Evolutionary conservation across 192 early-diverging fungal genomes (phyloP), one percentile per base, ranked within the genome.

Genomic region (Glomus cerebriforme): DNA sequence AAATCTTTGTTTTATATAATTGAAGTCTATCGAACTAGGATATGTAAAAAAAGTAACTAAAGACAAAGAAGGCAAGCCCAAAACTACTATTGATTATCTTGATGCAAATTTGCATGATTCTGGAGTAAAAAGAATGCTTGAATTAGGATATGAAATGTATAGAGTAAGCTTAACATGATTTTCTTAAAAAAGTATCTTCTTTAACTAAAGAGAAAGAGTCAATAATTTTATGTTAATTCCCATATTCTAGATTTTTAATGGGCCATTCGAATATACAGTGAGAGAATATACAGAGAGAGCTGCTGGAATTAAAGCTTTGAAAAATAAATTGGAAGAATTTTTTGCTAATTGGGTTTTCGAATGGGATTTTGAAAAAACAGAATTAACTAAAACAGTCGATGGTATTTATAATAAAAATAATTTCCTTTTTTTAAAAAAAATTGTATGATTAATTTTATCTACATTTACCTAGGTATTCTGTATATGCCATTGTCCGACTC

Each of bases 331-430:
- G 49, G 87, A 88, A 81, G 89, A 90, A 68, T 90, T 90, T 74
- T 90, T 88, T 60, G 84, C 84, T 2, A 78, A 84, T n/a, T 90
- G 89, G 89, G 87, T 90, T 47, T 84, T 84, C 78, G 79, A 86
- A 29, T 89, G 87, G 89, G 85, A 90, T 69, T 90, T 88, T 82
- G 86, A 87, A 27, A 82, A 82, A 45, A 26, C 77, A 0, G 76
- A 78, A 58, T 54, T 78, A 39, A 68, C 62, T 15, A 78, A 78
- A 45, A 78, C 35, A 17, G 47, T 78, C 27, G 76, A 78, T 58
- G 76, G 76, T 78, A 34, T 54, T 58, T 73, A 24, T 73, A 39
- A 34, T 58, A 49, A 26, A 58, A 19, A n/a, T 76, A 22, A n/a
- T n/a, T n/a, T 64, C 6, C 63, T 29, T 63, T 37, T 76, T n/a